Percentiles rank a stretch among this genome's conserved stretches.
Evolutionary conservation across 208 protist species (phyloP).

Genomic region (Porcisia hertigi): DNA sequence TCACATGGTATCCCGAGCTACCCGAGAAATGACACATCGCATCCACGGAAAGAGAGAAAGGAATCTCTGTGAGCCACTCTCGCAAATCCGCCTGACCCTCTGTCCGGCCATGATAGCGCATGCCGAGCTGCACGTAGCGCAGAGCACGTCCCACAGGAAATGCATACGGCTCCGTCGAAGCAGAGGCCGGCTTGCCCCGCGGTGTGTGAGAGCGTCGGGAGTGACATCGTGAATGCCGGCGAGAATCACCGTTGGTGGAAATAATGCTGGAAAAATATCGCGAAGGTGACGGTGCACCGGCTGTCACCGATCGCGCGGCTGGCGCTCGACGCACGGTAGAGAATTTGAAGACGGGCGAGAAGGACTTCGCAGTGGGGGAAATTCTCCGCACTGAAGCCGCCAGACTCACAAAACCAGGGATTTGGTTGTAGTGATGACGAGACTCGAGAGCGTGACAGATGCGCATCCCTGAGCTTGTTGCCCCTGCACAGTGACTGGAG

Average conservation of each 20-base stretch:
- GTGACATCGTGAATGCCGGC: background rate
- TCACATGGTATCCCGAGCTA: background rate
- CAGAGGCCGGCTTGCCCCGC: background rate
- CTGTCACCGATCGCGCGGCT: background rate
- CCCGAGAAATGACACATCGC: background rate
- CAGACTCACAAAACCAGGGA: background rate
- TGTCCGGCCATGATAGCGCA: slow-evolving; percentile 6
- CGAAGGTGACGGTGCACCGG: background rate
- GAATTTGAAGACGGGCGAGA: background rate
- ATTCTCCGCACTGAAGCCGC: background rate
- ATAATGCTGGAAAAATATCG: background rate
- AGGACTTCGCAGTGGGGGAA: background rate
- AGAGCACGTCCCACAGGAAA: slow-evolving; percentile 46
- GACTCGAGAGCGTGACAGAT: background rate
- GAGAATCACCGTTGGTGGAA: too few species aligned
- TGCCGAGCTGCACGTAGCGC: slow-evolving; percentile 31
- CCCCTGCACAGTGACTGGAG: background rate
- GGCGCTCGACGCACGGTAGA: background rate
- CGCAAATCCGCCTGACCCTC: slow-evolving; percentile 16
- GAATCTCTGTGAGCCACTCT: slow-evolving; percentile 4
- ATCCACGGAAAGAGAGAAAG: background rate
- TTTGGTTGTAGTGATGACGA: background rate
- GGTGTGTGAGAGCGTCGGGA: background rate
- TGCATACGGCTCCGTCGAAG: slow-evolving; percentile 14
- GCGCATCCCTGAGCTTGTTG: background rate